Evolutionary conservation across 2,329 filamentous ascomycete species (phyloP).

Genomic region (Alternaria sp.): DNA sequence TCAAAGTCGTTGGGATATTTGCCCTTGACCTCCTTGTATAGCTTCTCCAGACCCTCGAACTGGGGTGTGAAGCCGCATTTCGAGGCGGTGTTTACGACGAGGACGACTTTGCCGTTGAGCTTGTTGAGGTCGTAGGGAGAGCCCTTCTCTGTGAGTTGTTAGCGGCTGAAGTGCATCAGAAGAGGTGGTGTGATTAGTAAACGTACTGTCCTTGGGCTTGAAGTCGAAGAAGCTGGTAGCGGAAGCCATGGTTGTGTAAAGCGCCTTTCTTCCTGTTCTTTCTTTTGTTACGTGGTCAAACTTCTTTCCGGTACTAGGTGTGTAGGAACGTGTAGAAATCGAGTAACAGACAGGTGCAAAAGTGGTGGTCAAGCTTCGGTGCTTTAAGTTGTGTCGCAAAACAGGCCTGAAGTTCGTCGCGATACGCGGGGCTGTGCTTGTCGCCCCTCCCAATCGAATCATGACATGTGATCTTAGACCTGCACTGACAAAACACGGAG

Average conservation of each 20-base stretch:
- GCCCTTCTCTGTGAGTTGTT: conserved; percentile 70
- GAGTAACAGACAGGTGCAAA: neutral
- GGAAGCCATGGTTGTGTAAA: conserved; percentile 65
- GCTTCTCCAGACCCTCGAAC: conserved; percentile 86
- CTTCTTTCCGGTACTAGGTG: neutral
- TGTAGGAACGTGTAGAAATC: neutral
- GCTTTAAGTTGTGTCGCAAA: neutral
- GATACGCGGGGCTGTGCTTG: conserved; percentile 20
- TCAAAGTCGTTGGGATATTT: conserved; percentile 79
- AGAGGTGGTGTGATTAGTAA: neutral
- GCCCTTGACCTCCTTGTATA: conserved; percentile 79
- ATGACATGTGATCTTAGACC: conserved; percentile 15
- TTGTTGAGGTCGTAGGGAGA: conserved; percentile 72
- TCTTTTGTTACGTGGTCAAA: neutral
- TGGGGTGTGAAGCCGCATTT: conserved; percentile 99
- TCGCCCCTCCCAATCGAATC: conserved; percentile 14
- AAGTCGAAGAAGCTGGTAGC: conserved; percentile 83
- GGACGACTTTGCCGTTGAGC: conserved; percentile 90
- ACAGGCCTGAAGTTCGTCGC: conserved; percentile 8
- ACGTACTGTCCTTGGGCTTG: conserved; percentile 80
- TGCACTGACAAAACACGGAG: neutral
- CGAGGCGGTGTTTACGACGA: conserved; percentile 96
- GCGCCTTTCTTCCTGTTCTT: conserved; percentile 4
- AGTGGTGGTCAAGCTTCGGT: neutral
- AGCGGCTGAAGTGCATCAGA: neutral